phyloP scores from a whole-genome alignment of 2,329 filamentous ascomycete species.

The Verticillium nubilum region DNA sequence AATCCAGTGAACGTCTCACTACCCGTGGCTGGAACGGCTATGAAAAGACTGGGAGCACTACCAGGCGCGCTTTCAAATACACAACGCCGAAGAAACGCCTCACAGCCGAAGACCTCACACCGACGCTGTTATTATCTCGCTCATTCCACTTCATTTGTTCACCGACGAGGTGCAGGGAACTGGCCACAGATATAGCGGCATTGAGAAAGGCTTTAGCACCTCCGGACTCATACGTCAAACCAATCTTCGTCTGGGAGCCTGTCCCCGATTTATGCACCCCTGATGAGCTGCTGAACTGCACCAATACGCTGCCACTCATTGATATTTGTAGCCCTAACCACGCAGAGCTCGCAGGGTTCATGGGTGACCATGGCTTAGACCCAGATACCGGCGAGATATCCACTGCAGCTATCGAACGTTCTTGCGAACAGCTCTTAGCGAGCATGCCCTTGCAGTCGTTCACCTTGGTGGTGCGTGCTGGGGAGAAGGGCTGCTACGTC shows the following conservation, averaged over 20 bases:
- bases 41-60: conserved; percentile 54
- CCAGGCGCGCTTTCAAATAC: conserved; percentile 73
- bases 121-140: conserved; percentile 61
- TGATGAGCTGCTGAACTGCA: conserved; percentile 58
- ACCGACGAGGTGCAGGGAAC: conserved; percentile 66
- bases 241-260: conserved; percentile 90
- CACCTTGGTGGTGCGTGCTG: conserved; percentile 64
- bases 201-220: conserved; percentile 40
- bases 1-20: conserved; percentile 63
- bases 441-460: conserved; percentile 61
- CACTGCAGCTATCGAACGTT: conserved; percentile 46
- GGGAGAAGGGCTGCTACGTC: conserved; percentile 66
- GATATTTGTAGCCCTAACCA: conserved; percentile 77
- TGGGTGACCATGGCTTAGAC: conserved; percentile 56
- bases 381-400: conserved; percentile 49
- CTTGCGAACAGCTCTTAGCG: conserved; percentile 57
- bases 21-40: conserved; percentile 95
- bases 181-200: conserved; percentile 65
- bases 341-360: conserved; percentile 79
- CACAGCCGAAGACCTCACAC: conserved; percentile 64
- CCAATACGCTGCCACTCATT: conserved; percentile 55
- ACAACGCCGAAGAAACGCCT: conserved; percentile 80
- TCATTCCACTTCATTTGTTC: conserved; percentile 88
- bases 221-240: conserved; percentile 39
- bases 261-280: conserved; percentile 83